These are phyloP conservation scores for Boletus reticulatus DNA, from an alignment of 768 basidiomycete species.

Conservation along the genomic window DNA sequence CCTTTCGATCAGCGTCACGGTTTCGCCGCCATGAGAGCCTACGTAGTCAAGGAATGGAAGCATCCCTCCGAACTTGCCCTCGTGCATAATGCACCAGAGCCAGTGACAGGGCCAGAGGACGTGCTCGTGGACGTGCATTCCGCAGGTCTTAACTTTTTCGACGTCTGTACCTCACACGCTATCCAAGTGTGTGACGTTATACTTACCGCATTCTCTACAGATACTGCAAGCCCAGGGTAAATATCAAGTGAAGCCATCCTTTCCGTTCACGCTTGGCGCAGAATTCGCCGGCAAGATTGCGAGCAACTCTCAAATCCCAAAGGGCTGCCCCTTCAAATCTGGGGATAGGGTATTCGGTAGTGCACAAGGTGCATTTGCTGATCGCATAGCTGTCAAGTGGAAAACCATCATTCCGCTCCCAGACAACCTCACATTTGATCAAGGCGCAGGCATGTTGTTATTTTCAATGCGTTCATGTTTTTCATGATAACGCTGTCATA, in stretches of 20 bases:
- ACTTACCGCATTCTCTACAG: slow-evolving; percentile 32
- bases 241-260: slow-evolving; percentile 79
- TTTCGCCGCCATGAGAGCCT: slow-evolving; percentile 68
- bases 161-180: slow-evolving; percentile 37
- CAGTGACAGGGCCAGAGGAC: slow-evolving; percentile 46
- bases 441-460: slow-evolving; percentile 69
- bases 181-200: not conserved
- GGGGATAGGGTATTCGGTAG: slow-evolving; percentile 91
- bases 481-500: slow-evolving; percentile 22
- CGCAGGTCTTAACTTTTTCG: slow-evolving; percentile 78
- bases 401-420: slow-evolving; percentile 63
- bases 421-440: slow-evolving; percentile 71
- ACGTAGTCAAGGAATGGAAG: slow-evolving; percentile 65
- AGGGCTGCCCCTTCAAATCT: slow-evolving; percentile 70
- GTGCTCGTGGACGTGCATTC: slow-evolving; percentile 76
- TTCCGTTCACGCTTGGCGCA: slow-evolving; percentile 82
- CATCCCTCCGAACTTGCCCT: slow-evolving; percentile 66
- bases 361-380: slow-evolving; percentile 76
- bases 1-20: not conserved
- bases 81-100: slow-evolving; percentile 55
- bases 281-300: slow-evolving; percentile 86
- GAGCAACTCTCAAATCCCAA: slow-evolving; percentile 68
- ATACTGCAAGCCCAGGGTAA: slow-evolving; percentile 89
- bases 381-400: slow-evolving; percentile 61
- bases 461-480: not conserved